Conservation (phyloP, 768 basidiomycete species). For the Rhizopogon sp. region DNA sequence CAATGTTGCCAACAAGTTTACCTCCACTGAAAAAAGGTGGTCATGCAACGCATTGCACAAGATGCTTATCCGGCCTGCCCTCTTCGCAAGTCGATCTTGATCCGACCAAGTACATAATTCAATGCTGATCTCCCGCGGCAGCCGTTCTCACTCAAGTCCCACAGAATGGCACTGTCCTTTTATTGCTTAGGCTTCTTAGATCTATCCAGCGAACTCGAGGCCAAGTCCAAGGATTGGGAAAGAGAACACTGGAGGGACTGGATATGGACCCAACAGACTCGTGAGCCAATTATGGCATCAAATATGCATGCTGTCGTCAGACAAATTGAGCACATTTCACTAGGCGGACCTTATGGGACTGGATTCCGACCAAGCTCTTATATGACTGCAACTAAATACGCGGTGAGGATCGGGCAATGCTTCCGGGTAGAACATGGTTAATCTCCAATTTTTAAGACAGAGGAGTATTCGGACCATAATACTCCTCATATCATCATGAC, state of each 20-base stretch:
- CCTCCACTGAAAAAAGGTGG: constrained; percentile 36
- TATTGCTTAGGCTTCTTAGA: constrained; percentile 88
- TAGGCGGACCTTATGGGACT: constrained; percentile 55
- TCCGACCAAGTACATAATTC: constrained; percentile 53
- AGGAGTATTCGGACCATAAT: constrained; percentile 46
- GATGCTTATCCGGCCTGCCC: constrained; percentile 71
- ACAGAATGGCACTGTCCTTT: constrained; percentile 79
- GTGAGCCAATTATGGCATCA: constrained; percentile 29
- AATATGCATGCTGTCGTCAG: constrained; percentile 1
- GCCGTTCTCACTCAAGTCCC: constrained; percentile 5
- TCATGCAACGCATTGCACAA: constrained; percentile 61
- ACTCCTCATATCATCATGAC: constrained; percentile 89
- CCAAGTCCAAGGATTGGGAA: constrained; percentile 44
- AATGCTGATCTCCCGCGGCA: constrained; percentile 9
- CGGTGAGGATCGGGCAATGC: constrained; percentile 9
- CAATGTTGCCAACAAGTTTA: constrained; percentile 1
- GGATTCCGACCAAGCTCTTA: constrained; percentile 76
- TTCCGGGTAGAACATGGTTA: constrained; percentile 2
- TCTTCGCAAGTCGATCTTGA: constrained; percentile 65
- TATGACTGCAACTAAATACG: constrained; percentile 40
- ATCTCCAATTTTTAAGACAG: constrained; percentile 18
- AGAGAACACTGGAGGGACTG: constrained; percentile 68
- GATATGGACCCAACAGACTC: constrained; percentile 85
- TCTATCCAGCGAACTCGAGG: constrained; percentile 48
- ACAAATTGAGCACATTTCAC: not conserved